Evolutionary conservation across 139 green algal species (phyloP), one percentile per base, ranked within the genome.

Genomic region (Eudorina sp.): DNA sequence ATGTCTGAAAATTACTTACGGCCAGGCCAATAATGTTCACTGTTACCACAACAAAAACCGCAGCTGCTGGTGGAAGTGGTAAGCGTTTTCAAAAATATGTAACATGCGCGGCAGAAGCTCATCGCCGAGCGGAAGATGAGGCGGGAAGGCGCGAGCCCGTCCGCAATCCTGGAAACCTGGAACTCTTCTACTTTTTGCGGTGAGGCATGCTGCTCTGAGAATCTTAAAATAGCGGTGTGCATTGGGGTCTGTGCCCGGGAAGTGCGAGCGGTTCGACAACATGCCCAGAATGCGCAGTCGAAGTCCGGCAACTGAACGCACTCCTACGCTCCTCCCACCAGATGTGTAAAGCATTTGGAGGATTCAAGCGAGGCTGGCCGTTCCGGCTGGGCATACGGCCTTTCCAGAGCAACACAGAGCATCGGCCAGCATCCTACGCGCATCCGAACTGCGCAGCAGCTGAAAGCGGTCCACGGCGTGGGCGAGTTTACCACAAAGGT

Each of bases 401-500:
- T 79, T 21, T 7, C 41, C 21, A 36, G 72, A 0, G 43, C 48
- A 0, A 51, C 34, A 8, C 48, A 83, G 48, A 36, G 2, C 25
- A 7, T 81, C 6, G 73, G 43, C 73, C 73, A 81, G 73, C 73
- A 77, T 4, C 43, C 74, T 4, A 68, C 38, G 34, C 86, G 89
- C 19, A 29, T 91, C 9, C 64, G 70, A 41, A 84, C 25, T 16
- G 23, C 19, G n/a, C 29, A 83, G 48, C 83, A 87, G 34, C 74
- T 91, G 25, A 85, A 83, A 41, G 25, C 25, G 25, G 58, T 91
- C 19, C 76, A 43, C 1, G 74, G 75, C 2, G 66, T 86, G 43
- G 82, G 73, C 34, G 60, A 89, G 21, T 70, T 76, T 51, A 36
- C 80, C 0, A 27, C 62, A 25, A 91, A 88, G 73, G 88, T 90